A percentile compares a stretch with the other conserved stretches of the same genome.
Evolutionary conservation across 2,329 filamentous ascomycete genomes (phyloP).

Genomic region (Ophiostoma populinum): DNA sequence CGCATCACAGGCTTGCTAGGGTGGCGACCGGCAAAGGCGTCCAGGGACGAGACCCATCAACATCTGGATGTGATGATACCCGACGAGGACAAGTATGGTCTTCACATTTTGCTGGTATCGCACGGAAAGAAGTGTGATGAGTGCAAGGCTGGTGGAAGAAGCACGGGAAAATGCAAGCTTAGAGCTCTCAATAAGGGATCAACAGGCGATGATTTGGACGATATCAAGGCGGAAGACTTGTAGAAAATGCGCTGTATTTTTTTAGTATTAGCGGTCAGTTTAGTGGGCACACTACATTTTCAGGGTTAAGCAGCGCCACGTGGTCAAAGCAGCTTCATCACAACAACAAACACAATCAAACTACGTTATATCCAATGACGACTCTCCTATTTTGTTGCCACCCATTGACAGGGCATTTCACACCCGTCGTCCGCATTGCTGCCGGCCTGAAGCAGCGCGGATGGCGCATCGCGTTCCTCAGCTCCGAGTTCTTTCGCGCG

Average conservation of each 20-base stretch:
- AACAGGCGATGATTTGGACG: not conserved
- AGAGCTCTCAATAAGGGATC: not conserved
- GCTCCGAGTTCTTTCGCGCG: slow-evolving; percentile 18
- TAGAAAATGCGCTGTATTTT: too few species aligned
- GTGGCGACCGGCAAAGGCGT: not conserved
- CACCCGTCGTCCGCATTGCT: slow-evolving; percentile 20
- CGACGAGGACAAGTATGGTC: not conserved
- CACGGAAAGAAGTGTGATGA: not conserved
- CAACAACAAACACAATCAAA: not conserved
- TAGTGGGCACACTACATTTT: not conserved
- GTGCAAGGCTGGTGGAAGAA: not conserved
- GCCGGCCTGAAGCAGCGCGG: slow-evolving; percentile 15
- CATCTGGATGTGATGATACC: not conserved
- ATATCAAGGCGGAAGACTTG: too few species aligned
- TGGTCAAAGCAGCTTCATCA: not conserved
- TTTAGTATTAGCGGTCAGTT: too few species aligned
- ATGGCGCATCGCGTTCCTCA: slow-evolving; percentile 20
- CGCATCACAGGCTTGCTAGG: slow-evolving; percentile 1
- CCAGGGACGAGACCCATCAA: not conserved
- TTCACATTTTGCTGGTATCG: not conserved
- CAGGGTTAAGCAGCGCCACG: not conserved
- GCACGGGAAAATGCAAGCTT: not conserved
- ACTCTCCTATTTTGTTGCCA: slow-evolving; percentile 19
- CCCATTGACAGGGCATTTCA: slow-evolving; percentile 21
- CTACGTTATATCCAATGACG: not conserved